Evolutionary conservation across 805 yeast species (phyloP), one percentile per base, ranked within the genome.

Genomic region (Cyberlindnera veronae): DNA sequence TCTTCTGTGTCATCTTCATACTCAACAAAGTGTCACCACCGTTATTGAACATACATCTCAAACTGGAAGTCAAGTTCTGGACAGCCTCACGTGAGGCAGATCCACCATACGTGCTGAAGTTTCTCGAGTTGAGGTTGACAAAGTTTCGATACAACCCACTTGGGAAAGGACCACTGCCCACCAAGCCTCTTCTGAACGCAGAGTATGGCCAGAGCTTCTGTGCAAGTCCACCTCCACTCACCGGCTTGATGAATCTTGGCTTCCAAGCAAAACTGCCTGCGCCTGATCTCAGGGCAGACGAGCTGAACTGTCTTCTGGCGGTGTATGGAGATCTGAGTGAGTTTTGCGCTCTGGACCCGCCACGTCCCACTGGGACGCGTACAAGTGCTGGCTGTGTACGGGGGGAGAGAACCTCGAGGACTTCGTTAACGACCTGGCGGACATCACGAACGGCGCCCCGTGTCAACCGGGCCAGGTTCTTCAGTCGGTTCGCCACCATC

Each of bases 31-130:
- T 46, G 31, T 62, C 61, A 29, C 60, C 58, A 30, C 60, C 52
- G 27, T 49, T 65, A 57, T 57, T 66, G 50, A 51, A 60, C 36
- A 54, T 60, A 41, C 57, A 68, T 51, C 74, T 62, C 16, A 71
- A 33, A 6, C 76, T 77, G 22, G 73, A 59, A 1, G 84, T 76
- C 58, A 82, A 63, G 52, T 72, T 78, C 45, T 66, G 66, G 20
- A 77, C 81, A 41, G 81, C 85, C 49, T 79, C 81, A 39, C 71
- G 74, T 3, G 81, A 64, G 12, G 60, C 52, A 13, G 56, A 56
- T 5, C 59, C 57, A 7, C 70, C 66, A 44, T 57, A 66, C 1
- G 68, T 61, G 10, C 68, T 61, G 39, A 62, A 69, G 54, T 61
- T 61, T 53, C 74, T 57, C 1, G 65, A 56, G 32, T 62, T 63